A percentile compares a stretch with the other conserved stretches of the same genome.
phyloP scores from a whole-genome alignment of 2,329 filamentous ascomycete species.

The Stachybotrys chlorohalonatus region DNA sequence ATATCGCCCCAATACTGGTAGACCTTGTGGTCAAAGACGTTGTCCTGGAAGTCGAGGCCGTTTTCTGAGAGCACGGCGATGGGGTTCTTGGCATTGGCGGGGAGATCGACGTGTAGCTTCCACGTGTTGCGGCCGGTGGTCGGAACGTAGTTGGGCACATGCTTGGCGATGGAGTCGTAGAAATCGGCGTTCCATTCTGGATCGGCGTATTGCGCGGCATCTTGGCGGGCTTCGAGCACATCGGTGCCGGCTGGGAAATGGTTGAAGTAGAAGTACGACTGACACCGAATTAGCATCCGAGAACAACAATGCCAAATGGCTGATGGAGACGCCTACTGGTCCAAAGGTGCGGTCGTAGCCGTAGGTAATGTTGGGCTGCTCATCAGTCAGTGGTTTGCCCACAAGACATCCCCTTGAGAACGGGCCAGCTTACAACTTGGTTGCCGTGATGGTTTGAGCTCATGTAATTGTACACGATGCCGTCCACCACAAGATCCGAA shows the following conservation, averaged over 20 bases:
- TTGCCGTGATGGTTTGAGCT: slow-evolving; percentile 55
- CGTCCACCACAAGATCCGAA: slow-evolving; percentile 54
- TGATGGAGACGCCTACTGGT: slow-evolving; percentile 22
- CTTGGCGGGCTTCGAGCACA: slow-evolving; percentile 38
- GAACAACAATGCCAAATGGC: no score
- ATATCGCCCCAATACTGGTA: slow-evolving; percentile 56
- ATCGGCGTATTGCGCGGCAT: slow-evolving; percentile 42
- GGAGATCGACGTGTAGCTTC: slow-evolving; percentile 40
- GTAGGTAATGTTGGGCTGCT: slow-evolving; percentile 50
- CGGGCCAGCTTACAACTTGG: slow-evolving; percentile 28
- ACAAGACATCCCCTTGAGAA: not conserved
- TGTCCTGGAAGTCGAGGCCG: slow-evolving; percentile 22
- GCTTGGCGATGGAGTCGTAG: slow-evolving; percentile 52
- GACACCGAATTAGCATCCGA: no score
- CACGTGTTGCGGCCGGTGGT: slow-evolving; percentile 40
- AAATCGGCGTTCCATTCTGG: slow-evolving; percentile 49
- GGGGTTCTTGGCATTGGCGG: slow-evolving; percentile 37
- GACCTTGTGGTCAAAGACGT: slow-evolving; percentile 41
- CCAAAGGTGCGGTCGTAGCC: slow-evolving; percentile 59
- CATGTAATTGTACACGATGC: slow-evolving; percentile 57
- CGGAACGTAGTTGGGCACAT: slow-evolving; percentile 50
- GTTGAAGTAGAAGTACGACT: slow-evolving; percentile 51
- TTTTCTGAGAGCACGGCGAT: slow-evolving; percentile 42
- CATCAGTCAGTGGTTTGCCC: not conserved
- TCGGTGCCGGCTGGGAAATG: slow-evolving; percentile 33